A percentile compares a stretch with the other conserved stretches of the same genome.
Evolutionary conservation across 106 monocot genomes (phyloP).

Genomic region (Ottelia alismoides): DNA sequence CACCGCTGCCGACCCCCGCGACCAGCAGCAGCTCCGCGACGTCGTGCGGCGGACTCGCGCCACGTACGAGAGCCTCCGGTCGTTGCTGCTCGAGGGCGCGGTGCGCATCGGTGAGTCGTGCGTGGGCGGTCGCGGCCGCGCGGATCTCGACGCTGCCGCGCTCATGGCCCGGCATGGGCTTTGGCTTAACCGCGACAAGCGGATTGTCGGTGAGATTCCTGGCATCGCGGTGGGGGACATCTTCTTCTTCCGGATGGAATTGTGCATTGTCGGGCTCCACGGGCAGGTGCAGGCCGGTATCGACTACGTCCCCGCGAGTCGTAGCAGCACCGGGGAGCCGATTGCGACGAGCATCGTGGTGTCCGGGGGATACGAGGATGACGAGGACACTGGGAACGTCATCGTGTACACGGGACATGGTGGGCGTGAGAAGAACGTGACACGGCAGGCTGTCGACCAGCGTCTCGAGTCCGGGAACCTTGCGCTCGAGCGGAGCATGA

Average conservation of each 20-base stretch:
- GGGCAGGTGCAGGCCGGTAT: conserved; percentile 92
- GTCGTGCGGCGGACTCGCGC: conserved; percentile 13
- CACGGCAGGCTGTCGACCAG: conserved; percentile 10
- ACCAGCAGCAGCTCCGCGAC: conserved; percentile 4
- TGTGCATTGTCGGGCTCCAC: conserved; percentile 83
- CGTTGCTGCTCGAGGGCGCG: conserved; percentile 8
- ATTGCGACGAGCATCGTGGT: conserved; percentile 37
- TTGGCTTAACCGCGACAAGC: conserved; percentile 74
- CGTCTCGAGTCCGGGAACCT: conserved; percentile 17
- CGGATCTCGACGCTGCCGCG: conserved; percentile 55
- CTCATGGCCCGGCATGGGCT: conserved; percentile 51
- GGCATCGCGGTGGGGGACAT: conserved; percentile 81
- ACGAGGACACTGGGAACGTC: conserved; percentile 23
- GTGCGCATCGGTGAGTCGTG: conserved; percentile 1
- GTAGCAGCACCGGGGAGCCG: conserved; percentile 10
- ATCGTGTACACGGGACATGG: conserved; percentile 32
- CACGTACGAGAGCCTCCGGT: conserved; percentile 38
- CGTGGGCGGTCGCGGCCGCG: conserved; percentile 16
- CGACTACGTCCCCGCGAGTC: conserved; percentile 10
- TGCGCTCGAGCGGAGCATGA: conserved; percentile 24
- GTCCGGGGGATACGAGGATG: conserved; percentile 36
- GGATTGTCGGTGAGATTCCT: conserved; percentile 77
- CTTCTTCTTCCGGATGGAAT: conserved; percentile 86
- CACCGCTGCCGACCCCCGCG: not conserved
- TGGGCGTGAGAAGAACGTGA: conserved; percentile 6